Base-by-base conservation (phyloP, 768 basidiomycete species). In the Guyanaporus albipodus region DNA sequence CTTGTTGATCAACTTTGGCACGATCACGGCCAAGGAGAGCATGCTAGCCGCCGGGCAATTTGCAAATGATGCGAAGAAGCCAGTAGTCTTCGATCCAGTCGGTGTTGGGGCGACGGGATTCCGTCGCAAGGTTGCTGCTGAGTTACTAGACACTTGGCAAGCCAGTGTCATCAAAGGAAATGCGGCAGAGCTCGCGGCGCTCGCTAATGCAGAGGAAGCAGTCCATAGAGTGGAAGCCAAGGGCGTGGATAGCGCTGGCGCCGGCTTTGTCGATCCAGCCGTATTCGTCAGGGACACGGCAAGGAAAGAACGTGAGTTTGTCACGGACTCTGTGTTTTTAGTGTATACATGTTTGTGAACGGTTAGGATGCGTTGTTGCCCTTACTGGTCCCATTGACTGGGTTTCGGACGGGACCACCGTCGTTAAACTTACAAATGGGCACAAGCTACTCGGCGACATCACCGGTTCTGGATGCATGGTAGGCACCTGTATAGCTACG, bases 91-190 rank as follows among this genome's bases (percentile, higher is more conserved):
- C 49, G 94, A 96, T 61, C 94, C 94, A 3, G 94, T 97, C 10
- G 94, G 90, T 17, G 77, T 92, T 0, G 93, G 93, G 6, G 92
- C 94, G 1, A 88, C 87, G 3, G 54, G 66, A 4, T 88, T 80
- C 62, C 77, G 93, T 38, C 80, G 81, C 53, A 69, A 71, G 9
- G 75, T 73, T 11, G 54, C 58, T 14, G 39, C 62, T 82, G 89
- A 81, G 45, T 73, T 95, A 11, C 67, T 95, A 17, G 71, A 85
- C 48, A 67, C 70, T 19, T 95, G 87, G 80, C 91, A 94, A 65
- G 82, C 85, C 10, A 84, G 86, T 15, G 87, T 95, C 18, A 93
- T 97, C 67, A 97, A 97, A 67, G 93, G 93, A 4, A 96, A 97
- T 59, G 87, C 91, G 0, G 89, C 79, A 14, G 94, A 97, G 68